Percentiles rank a stretch among this genome's conserved stretches.
These are phyloP conservation scores for Aspergillus felis DNA, from an alignment of 2,329 filamentous ascomycete genomes.

Conservation along the genomic window DNA sequence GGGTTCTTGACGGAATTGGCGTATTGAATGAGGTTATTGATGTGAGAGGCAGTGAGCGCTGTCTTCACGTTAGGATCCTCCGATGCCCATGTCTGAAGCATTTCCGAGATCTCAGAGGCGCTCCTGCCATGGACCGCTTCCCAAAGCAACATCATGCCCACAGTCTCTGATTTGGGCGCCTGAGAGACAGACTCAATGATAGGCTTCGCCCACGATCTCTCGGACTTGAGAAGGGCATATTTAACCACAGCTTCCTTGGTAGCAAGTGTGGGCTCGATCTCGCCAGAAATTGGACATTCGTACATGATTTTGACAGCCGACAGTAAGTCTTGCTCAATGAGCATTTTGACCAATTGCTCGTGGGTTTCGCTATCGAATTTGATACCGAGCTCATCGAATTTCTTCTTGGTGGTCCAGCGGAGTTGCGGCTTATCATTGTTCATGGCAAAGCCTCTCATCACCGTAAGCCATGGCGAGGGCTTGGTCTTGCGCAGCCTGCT, in stretches of 20 bases:
- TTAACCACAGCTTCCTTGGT: conserved; percentile 56
- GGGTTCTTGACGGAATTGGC: conserved; percentile 68
- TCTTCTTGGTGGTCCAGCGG: conserved; percentile 53
- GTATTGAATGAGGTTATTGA: conserved; percentile 72
- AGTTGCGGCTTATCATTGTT: conserved; percentile 56
- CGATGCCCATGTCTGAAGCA: conserved; percentile 64
- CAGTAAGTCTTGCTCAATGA: conserved; percentile 55
- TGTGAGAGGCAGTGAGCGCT: conserved; percentile 63
- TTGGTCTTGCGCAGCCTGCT: conserved; percentile 26
- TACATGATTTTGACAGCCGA: conserved; percentile 67
- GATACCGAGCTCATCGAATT: conserved; percentile 52
- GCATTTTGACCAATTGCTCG: conserved; percentile 58
- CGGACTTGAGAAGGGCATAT: conserved; percentile 57
- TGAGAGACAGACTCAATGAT: conserved; percentile 52
- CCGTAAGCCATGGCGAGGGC: conserved; percentile 43
- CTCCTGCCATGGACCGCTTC: conserved; percentile 68
- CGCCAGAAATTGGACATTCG: conserved; percentile 47
- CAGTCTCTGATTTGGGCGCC: conserved; percentile 53
- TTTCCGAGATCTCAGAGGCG: conserved; percentile 67
- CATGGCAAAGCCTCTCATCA: conserved; percentile 59
- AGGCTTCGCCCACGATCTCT: conserved; percentile 59
- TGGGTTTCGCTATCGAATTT: conserved; percentile 42
- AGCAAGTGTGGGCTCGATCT: conserved; percentile 39
- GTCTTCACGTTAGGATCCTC: conserved; percentile 42
- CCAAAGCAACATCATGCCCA: conserved; percentile 73